phyloP scores from a whole-genome alignment of 371 early-diverging fungal genomes.

The Sanchytrium tribonematis region DNA sequence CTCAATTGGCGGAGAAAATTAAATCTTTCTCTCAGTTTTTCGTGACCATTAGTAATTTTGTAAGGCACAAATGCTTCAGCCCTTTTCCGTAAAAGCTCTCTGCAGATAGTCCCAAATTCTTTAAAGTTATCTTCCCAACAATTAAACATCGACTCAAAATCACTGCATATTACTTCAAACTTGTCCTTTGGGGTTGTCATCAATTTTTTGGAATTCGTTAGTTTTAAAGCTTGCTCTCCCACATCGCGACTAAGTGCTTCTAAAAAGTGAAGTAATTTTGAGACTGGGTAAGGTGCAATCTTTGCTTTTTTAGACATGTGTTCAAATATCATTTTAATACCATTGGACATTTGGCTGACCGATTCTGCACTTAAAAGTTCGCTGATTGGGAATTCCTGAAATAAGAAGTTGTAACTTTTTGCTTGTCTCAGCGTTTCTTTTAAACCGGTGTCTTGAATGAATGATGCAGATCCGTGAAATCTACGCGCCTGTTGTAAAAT shows the following conservation, averaged over 20 bases:
- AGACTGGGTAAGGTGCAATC: constrained; percentile 78
- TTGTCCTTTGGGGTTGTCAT: constrained; percentile 63
- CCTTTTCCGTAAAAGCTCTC: constrained; percentile 68
- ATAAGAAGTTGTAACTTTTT: constrained; percentile 74
- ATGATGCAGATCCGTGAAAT: constrained; percentile 87
- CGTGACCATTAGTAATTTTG: constrained; percentile 71
- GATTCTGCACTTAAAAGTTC: constrained; percentile 82
- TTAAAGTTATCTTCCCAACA: constrained; percentile 84
- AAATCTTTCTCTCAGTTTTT: constrained; percentile 71
- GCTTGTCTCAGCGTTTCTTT: constrained; percentile 78
- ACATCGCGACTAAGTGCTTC: constrained; percentile 83
- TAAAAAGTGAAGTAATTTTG: constrained; percentile 64
- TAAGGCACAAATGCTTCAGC: constrained; percentile 51
- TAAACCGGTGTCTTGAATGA: constrained; percentile 87
- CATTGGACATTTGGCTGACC: constrained; percentile 43
- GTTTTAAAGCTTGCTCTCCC: constrained; percentile 60
- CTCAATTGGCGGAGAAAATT: constrained; percentile 64
- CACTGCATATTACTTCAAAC: constrained; percentile 40
- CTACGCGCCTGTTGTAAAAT: constrained; percentile 74
- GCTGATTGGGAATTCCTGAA: constrained; percentile 90
- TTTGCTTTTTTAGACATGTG: constrained; percentile 89
- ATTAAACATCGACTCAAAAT: constrained; percentile 53
- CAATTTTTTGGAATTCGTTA: constrained; percentile 54
- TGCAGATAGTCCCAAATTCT: constrained; percentile 75
- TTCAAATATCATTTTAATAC: constrained; percentile 52